Evolutionary conservation across 2,329 filamentous ascomycete species (phyloP).

Genomic region (Purpureocillium takamizusanense): DNA sequence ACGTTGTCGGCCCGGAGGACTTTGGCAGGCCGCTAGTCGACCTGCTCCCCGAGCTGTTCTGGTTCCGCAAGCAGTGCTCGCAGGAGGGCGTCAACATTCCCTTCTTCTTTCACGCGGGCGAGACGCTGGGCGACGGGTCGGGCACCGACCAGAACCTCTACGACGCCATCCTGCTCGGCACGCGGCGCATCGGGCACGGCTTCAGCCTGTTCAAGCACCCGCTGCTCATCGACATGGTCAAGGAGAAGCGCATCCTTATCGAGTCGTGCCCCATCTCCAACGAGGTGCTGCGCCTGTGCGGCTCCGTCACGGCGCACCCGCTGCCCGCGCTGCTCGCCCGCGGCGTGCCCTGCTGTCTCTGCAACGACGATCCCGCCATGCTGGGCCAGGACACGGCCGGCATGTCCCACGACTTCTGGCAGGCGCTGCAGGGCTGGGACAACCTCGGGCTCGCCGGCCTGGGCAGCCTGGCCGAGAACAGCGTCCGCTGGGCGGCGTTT

Average conservation of each 20-base stretch:
- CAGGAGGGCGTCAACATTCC: slow-evolving; percentile 73
- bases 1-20: slow-evolving; percentile 85
- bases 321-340: slow-evolving; percentile 76
- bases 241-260: slow-evolving; percentile 77
- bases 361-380: slow-evolving; percentile 87
- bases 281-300: slow-evolving; percentile 72
- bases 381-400: slow-evolving; percentile 74
- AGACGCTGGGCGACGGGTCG: slow-evolving; percentile 69
- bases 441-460: slow-evolving; percentile 83
- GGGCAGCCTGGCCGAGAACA: slow-evolving; percentile 84
- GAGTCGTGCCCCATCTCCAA: slow-evolving; percentile 90
- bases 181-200: slow-evolving; percentile 80
- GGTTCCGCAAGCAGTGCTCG: slow-evolving; percentile 81
- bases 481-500: slow-evolving; percentile 80
- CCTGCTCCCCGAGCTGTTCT: slow-evolving; percentile 77
- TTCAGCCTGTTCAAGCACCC: slow-evolving; percentile 90
- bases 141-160: slow-evolving; percentile 74
- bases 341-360: slow-evolving; percentile 74
- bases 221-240: slow-evolving; percentile 77
- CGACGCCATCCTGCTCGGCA: slow-evolving; percentile 79
- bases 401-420: slow-evolving; percentile 91
- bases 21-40: slow-evolving; percentile 65
- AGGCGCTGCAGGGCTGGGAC: slow-evolving; percentile 82
- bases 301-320: slow-evolving; percentile 68
- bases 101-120: slow-evolving; percentile 93